Evolutionary conservation across 2,329 filamentous ascomycete species (phyloP), one percentile per base, ranked within the genome.

Genomic region (Celoporthe dispersa): DNA sequence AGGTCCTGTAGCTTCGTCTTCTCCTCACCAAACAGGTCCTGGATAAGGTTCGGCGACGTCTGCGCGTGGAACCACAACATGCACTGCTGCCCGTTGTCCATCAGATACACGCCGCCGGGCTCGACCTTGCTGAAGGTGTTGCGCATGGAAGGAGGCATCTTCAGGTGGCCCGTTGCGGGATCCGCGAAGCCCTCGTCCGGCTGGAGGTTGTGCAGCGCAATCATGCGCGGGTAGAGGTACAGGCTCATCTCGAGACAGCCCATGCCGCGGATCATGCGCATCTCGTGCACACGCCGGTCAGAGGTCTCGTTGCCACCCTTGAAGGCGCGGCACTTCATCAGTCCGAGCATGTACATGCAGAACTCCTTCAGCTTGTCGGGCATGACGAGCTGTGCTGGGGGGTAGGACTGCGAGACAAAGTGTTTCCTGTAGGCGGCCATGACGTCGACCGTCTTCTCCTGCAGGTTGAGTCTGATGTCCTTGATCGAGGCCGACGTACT

Each of bases 311-410:
- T 90, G 70, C 95, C 95, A 66, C 93, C 92, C 84, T 98, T 98
- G 83, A 98, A 94, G 2, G 95, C 94, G 70, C 96, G 90, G 69
- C 90, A 94, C 81, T 99, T 99, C 78, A 97, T 83, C 73, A 98
- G 84, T 63, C 92, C 91, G 12, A 99, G 90, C 81, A 97, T 93
- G 80, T 96, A 98, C 94, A 99, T 98, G 76, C 92, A 90, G 76
- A 97, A 94, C 79, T 99, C 96, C 79, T 98, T 98, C 39, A 99
- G 87, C 74, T 95, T 93, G 81, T 99, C 96, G 0, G 96, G 96
- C 81, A 99, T 90, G 39, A 99, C 94, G 39, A 99, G 88, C 80
- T 99, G 94, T 6, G 94, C 93, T 1, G 94, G 93, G 11, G 96
- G 95, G 77, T 97, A 93, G 2, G 90, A 88, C 69, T 92, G 92